Evolutionary conservation across 768 basidiomycete genomes (phyloP).

Genomic region (Heimioporus sp.): DNA sequence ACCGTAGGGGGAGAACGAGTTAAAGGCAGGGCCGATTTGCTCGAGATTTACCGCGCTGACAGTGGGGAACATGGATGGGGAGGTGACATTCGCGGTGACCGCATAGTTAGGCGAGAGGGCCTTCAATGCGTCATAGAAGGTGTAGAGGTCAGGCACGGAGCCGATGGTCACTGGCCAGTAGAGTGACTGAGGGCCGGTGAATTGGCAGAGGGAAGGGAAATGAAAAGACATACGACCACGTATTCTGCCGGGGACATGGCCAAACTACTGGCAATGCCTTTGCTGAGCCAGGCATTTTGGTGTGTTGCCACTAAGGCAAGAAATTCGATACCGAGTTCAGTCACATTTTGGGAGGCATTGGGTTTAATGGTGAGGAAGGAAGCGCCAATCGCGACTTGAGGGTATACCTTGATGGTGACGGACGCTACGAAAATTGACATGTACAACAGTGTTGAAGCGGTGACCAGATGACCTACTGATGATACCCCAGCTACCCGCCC

Average conservation of each 20-base stretch:
- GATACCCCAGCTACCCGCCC: slow-evolving; percentile 49
- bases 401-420: slow-evolving; percentile 12
- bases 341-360: slow-evolving; percentile 6
- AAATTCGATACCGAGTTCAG: slow-evolving; percentile 15
- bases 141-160: slow-evolving; percentile 6
- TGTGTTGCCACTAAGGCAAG: slow-evolving; percentile 17
- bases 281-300: slow-evolving; percentile 12
- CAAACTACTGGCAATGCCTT: slow-evolving; percentile 10
- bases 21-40: slow-evolving; percentile 12
- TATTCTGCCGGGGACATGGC: slow-evolving; percentile 6
- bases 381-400: slow-evolving; percentile 9
- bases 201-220: background rate
- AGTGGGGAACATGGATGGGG: slow-evolving; percentile 10
- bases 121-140: slow-evolving; percentile 17
- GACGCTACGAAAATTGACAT: slow-evolving; percentile 10
- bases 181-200: slow-evolving; percentile 6
- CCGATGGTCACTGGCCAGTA: slow-evolving; percentile 9
- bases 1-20: slow-evolving; percentile 8
- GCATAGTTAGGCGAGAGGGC: slow-evolving; percentile 13
- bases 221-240: slow-evolving; percentile 8
- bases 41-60: slow-evolving; percentile 7
- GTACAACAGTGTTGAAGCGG: background rate
- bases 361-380: slow-evolving; percentile 14
- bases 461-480: slow-evolving; percentile 26
- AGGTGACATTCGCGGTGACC: slow-evolving; percentile 15